These are phyloP conservation scores for Elasticomyces elasticus DNA, from an alignment of 495 filamentous ascomycete genomes.

Conservation along the genomic window DNA sequence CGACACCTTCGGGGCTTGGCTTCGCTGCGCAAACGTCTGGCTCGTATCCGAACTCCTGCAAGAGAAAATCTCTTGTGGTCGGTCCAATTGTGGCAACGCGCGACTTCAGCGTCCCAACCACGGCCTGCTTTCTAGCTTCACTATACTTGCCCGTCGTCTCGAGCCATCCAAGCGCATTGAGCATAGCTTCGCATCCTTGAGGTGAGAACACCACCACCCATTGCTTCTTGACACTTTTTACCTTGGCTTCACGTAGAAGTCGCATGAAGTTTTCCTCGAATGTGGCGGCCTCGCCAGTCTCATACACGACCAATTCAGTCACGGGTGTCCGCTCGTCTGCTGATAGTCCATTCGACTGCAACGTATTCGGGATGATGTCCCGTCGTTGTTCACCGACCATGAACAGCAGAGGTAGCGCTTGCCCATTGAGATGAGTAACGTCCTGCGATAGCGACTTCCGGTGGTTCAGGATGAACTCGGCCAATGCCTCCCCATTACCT, in stretches of 20 bases:
- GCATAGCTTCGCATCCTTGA: constrained; percentile 73
- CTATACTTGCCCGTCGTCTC: constrained; percentile 41
- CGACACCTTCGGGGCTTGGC: constrained; percentile 79
- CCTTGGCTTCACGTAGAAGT: constrained; percentile 33
- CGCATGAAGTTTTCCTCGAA: constrained; percentile 57
- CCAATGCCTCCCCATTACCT: constrained; percentile 72
- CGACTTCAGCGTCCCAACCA: constrained; percentile 17
- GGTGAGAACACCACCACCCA: constrained; percentile 96
- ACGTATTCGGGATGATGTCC: constrained; percentile 74
- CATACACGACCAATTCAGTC: constrained; percentile 73
- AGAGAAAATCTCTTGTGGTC: constrained; percentile 72
- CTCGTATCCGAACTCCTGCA: constrained; percentile 54
- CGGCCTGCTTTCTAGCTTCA: constrained; percentile 11
- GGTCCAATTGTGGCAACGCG: constrained; percentile 80
- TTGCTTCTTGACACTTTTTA: constrained; percentile 31
- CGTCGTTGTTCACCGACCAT: constrained; percentile 76
- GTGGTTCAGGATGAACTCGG: constrained; percentile 56
- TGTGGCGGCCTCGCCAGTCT: constrained; percentile 65
- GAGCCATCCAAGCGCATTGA: constrained; percentile 52
- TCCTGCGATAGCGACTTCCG: constrained; percentile 14
- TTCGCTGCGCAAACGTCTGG: constrained; percentile 73
- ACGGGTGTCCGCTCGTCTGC: constrained; percentile 45
- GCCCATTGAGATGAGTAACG: constrained; percentile 44
- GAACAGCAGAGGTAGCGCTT: constrained; percentile 59
- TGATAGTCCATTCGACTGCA: constrained; percentile 46